Base-by-base conservation (phyloP, 1,139 yeast genomes). In the Yamadazyma epiphylla region DNA sequence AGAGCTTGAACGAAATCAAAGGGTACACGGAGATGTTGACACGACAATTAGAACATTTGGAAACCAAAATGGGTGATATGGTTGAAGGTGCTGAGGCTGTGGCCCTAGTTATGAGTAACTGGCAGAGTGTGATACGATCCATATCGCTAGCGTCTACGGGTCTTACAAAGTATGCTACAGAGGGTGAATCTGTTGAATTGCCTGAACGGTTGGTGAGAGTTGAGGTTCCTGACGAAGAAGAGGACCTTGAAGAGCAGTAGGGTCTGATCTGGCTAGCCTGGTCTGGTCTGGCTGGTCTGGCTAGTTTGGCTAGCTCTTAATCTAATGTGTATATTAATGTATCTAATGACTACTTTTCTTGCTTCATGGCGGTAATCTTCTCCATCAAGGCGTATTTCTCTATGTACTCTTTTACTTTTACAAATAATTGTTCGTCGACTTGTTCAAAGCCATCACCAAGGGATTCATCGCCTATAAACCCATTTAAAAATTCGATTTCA, bases 91-190 rank as follows among this genome's bases (percentile, higher is more conserved):
- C 87, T 2, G 77, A 70, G 33, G 68, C 77, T 26, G 77, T 77
- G 8, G 71, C 68, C 4, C 50, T 65, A 11, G 72, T 78, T 4
- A 60, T 80, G 45, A 67, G 80, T 7, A 81, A 80, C 42, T 84
- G 94, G 94, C 74, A 76, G 37, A 77, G 73, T 37, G 81, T 84
- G 12, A 64, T 80, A 14, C 65, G 77, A 37, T 74, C 87, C 1
- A 74, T 83, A 0, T 74, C 82, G 8, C 53, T 84, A 45, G 89
- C 94, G 0, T 76, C 88, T 0, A 54, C 77, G 44, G 77, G 81
- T 3, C 53, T 80, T 29, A 51, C 70, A 35, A 70, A 66, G 32
- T 67, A 74, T 38, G n/a, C n/a, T n/a, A 17, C 7, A 7, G 9
- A 17, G 20, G 43, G 69, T 0, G 70, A 68, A 15, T 57, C 58